These are phyloP conservation scores for Sporothrix globosa DNA, from an alignment of 2,329 filamentous ascomycete genomes.

Conservation along the genomic window DNA sequence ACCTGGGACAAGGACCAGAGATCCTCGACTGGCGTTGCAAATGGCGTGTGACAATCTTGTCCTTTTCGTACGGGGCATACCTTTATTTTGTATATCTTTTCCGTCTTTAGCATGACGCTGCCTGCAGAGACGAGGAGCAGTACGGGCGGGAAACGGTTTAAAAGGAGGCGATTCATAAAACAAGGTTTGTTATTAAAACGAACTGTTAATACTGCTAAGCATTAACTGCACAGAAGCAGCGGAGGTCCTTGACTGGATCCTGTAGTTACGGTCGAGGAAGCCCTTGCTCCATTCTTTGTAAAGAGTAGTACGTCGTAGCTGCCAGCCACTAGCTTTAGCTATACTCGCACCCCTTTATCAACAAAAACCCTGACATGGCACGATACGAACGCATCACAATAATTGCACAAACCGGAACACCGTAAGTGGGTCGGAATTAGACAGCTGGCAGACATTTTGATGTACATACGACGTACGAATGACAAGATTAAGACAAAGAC, in stretches of 20 bases:
- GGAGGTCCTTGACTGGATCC: not conserved
- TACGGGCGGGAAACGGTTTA: not conserved
- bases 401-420: constrained; percentile 6
- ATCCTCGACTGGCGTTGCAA: not conserved
- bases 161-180: not conserved
- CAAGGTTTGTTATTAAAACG: not conserved
- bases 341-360: not conserved
- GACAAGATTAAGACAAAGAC: not conserved
- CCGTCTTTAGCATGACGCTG: not conserved
- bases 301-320: too few species aligned
- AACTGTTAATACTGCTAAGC: not conserved
- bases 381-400: constrained; percentile 15
- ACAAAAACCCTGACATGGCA: constrained; percentile 15
- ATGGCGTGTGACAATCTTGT: too few species aligned
- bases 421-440: not conserved
- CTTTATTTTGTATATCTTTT: not conserved
- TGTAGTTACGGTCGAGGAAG: too few species aligned
- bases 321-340: too few species aligned
- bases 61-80: too few species aligned
- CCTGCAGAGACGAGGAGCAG: not conserved
- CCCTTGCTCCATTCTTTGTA: not conserved
- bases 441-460: not conserved
- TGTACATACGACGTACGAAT: too few species aligned
- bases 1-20: not conserved
- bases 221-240: not conserved